Percentiles rank a stretch among this genome's conserved stretches.
These are phyloP conservation scores for Sorghum bicolor DNA, from an alignment of 176 grass and related monocot genomes.

Conservation along the genomic window Sorghum_bicolor_NCBIv3 NC_012870.2:61086501-61087000, in stretches of 20 bases:
- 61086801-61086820: conserved; percentile 46
- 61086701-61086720: conserved; percentile 38
- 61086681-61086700: conserved; percentile 44
- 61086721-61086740: conserved; percentile 48
- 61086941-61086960: conserved; percentile 16
- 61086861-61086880: conserved; percentile 3
- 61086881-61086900: not conserved
- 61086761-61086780: not conserved
- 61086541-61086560: conserved; percentile 57
- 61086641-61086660: conserved; percentile 62
- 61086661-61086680: conserved; percentile 71
- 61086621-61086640: conserved; percentile 66
- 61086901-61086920: conserved; percentile 21
- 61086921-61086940: conserved; percentile 8
- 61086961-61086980: conserved; percentile 9
- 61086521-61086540: conserved; percentile 62
- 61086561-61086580: conserved; percentile 55
- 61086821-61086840: conserved; percentile 37
- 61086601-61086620: conserved; percentile 54
- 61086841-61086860: conserved; percentile 1
- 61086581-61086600: conserved; percentile 31
- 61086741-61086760: conserved; percentile 30
- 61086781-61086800: conserved; percentile 28
- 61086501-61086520: conserved; percentile 58
- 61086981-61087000: conserved; percentile 16